Evolutionary conservation across 1,284 basidiomycete species (phyloP).

Genomic region (Kwoniella shivajii): DNA sequence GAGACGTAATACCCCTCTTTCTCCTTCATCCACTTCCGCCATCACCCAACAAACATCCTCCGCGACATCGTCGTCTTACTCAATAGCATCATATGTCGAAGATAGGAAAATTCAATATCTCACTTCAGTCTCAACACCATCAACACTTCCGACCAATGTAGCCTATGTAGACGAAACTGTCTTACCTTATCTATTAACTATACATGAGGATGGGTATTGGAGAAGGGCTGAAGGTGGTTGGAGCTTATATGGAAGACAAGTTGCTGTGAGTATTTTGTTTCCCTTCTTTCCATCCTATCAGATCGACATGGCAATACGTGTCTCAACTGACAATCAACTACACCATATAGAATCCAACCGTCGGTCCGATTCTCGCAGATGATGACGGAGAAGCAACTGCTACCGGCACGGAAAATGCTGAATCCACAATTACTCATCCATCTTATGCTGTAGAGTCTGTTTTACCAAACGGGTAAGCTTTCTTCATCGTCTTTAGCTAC

Average conservation of each 20-base stretch:
- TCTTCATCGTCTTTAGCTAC: background rate
- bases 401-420: background rate
- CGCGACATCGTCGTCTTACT: background rate
- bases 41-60: background rate
- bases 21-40: background rate
- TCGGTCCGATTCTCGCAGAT: constrained; percentile 5
- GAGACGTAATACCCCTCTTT: background rate
- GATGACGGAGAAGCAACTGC: constrained; percentile 13
- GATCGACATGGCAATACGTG: background rate
- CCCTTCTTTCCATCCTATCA: background rate
- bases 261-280: constrained; percentile 15
- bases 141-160: constrained; percentile 15
- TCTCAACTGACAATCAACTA: background rate
- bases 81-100: background rate
- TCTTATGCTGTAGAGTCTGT: constrained; percentile 30
- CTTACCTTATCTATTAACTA: constrained; percentile 39
- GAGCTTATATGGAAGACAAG: constrained; percentile 39
- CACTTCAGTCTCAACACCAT: constrained; percentile 15
- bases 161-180: constrained; percentile 26
- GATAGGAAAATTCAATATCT: constrained; percentile 16
- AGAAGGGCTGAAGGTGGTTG: constrained; percentile 34
- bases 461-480: constrained; percentile 32
- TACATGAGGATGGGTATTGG: constrained; percentile 35
- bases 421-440: constrained; percentile 1
- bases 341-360: background rate